Evolutionary conservation across 176 grass and related monocot genomes (phyloP).

Genomic region (Melocanna baccifera): DNA sequence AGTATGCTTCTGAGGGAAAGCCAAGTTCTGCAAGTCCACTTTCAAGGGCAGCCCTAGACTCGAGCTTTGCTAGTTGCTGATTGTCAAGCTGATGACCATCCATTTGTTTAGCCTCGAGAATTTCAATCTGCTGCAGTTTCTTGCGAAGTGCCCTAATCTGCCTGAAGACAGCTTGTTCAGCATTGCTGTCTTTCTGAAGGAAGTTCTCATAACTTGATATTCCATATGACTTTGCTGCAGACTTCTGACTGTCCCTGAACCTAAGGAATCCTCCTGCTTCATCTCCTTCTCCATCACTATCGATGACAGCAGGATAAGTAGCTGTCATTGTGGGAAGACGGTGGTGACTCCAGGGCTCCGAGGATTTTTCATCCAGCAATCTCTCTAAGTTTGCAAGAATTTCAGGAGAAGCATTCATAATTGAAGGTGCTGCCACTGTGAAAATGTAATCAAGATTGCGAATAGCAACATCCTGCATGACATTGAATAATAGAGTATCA

Average conservation of each 20-base stretch:
- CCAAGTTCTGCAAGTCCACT: constrained; percentile 79
- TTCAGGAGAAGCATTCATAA: constrained; percentile 73
- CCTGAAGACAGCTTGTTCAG: constrained; percentile 68
- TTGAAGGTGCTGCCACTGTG: constrained; percentile 61
- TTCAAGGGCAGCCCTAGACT: constrained; percentile 64
- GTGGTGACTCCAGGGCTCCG: constrained; percentile 78
- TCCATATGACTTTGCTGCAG: constrained; percentile 48
- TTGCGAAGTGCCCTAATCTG: constrained; percentile 85
- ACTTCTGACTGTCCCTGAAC: constrained; percentile 44
- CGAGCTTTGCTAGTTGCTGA: constrained; percentile 85
- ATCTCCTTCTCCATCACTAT: constrained; percentile 74
- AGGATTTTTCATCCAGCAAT: constrained; percentile 76
- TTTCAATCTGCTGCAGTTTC: constrained; percentile 99
- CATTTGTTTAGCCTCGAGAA: constrained; percentile 78
- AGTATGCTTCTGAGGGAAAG: constrained; percentile 47
- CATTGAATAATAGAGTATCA: constrained; percentile 17
- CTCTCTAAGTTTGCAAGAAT: constrained; percentile 80
- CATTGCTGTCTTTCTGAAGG: constrained; percentile 52
- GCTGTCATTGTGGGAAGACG: constrained; percentile 85
- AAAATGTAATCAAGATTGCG: constrained; percentile 98
- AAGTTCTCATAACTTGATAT: constrained; percentile 61
- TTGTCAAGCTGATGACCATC: constrained; percentile 72
- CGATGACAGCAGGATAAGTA: constrained; percentile 75
- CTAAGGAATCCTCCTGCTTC: constrained; percentile 43
- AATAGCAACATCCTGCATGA: constrained; percentile 78